phyloP scores from a whole-genome alignment of 129 eudicot species.

The Cynara cardunculus region DNA sequence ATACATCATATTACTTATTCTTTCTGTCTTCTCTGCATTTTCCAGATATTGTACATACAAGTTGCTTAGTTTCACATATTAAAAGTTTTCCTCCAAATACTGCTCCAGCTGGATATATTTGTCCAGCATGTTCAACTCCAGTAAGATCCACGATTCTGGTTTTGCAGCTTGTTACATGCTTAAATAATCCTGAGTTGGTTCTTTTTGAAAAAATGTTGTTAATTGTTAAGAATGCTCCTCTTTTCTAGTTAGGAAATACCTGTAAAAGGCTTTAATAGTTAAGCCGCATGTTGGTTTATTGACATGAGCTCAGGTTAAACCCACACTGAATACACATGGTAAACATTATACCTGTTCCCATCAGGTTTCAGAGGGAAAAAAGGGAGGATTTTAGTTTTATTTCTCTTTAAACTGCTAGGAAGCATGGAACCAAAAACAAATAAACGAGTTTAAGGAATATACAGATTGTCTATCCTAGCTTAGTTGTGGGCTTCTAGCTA shows the following conservation, averaged over 20 bases:
- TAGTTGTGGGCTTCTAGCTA: neutral
- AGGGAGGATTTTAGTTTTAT: neutral
- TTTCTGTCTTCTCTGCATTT: neutral
- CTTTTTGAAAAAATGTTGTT: neutral
- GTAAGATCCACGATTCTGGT: conserved; percentile 34
- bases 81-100: conserved; percentile 73
- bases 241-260: neutral
- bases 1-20: neutral
- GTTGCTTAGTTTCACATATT: conserved; percentile 67
- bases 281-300: neutral
- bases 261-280: neutral
- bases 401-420: neutral
- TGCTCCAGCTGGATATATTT: conserved; percentile 77
- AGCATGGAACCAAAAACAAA: neutral
- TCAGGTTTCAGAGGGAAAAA: neutral
- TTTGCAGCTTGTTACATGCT: neutral
- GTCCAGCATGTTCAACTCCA: conserved; percentile 75
- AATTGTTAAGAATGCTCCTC: neutral
- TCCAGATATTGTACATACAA: conserved; percentile 67
- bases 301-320: neutral
- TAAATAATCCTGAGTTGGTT: neutral
- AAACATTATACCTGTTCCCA: neutral
- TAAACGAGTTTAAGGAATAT: neutral
- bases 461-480: neutral
- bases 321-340: neutral